Base-by-base conservation (phyloP, 2,329 filamentous ascomycete species). In the Monascus ruber region DNA sequence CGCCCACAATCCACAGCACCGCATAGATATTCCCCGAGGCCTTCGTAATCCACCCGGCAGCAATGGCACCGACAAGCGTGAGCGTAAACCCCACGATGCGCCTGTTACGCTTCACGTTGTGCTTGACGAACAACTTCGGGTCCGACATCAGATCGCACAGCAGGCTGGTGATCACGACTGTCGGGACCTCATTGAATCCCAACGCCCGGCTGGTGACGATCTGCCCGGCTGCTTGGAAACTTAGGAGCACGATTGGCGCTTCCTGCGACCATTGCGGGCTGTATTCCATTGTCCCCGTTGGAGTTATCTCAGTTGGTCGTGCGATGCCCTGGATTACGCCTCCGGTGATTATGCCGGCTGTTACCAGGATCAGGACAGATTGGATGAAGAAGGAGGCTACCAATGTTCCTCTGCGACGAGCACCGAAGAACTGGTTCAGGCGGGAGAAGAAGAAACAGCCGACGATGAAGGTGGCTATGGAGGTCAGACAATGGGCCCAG, bases 401-500 rank as follows among this genome's bases (percentile, higher is more conserved):
- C 25, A 68, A 47, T 6, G 59, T 62, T 11, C 52, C 56, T 11
- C 65, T 60, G 25, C 62, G 62, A 9, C 56, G 56, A 4, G 59
- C 50, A 3, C 38, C 46, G 25, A 62, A 47, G 10, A 49, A 39
- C 4, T 63, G 56, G 24, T 56, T 57, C 5, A 58, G 36, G 24
- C 55, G 47, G 34, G 56, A 62, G 52, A 66, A 68, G 47, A 65
- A 55, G 27, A 68, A 33, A 17, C 59, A 60, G 42, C 63, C 58
- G 7, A 52, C 11, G n/a, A 64, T 42, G 47, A 65, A 68, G 27
- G 58, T 50, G 5, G 42, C 44, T 1, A 68, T 51, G n/a, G 64
- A 55, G 17, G 61, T 59, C 28, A 68, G 54, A 4, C 63, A 64
- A 45, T 67, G 67, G 43, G 61, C 58, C 58, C 63, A 68, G 33